Conservation (phyloP, 345 rosid genomes). For the Stellera chamaejasme region DNA sequence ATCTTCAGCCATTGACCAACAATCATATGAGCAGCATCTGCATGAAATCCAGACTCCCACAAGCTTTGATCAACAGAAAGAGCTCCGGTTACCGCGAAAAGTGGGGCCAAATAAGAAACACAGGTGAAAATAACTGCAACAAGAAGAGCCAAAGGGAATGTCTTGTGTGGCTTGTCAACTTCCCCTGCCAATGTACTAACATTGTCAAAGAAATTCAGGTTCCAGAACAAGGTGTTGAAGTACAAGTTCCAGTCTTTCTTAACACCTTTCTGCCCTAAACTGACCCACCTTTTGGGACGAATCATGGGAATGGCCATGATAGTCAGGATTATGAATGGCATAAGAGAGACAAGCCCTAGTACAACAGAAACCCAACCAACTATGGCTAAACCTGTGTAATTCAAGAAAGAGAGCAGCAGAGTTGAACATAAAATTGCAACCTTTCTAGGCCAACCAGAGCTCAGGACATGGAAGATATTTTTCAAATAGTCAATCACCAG, state of each 20-base stretch:
- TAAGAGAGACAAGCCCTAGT: slow-evolving; percentile 40
- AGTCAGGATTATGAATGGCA: slow-evolving; percentile 43
- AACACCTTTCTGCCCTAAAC: slow-evolving; percentile 41
- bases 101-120: slow-evolving; percentile 42
- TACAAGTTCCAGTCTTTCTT: slow-evolving; percentile 53
- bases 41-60: slow-evolving; percentile 60
- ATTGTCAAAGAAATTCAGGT: slow-evolving; percentile 62
- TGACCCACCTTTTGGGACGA: slow-evolving; percentile 46
- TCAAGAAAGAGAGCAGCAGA: slow-evolving; percentile 31
- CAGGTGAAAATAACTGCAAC: slow-evolving; percentile 47
- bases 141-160: slow-evolving; percentile 41
- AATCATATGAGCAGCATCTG: slow-evolving; percentile 51
- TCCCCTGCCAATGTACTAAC: slow-evolving; percentile 63
- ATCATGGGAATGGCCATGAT: slow-evolving; percentile 43
- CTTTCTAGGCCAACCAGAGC: slow-evolving; percentile 29
- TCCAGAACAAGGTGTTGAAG: slow-evolving; percentile 73
- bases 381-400: slow-evolving; percentile 41
- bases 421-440: slow-evolving; percentile 31
- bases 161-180: slow-evolving; percentile 43
- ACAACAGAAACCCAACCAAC: slow-evolving; percentile 47
- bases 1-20: slow-evolving; percentile 73
- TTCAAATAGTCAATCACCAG: slow-evolving; percentile 43
- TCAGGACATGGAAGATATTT: slow-evolving; percentile 26
- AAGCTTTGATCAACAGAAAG: slow-evolving; percentile 40
- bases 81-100: slow-evolving; percentile 65